Base-by-base conservation (phyloP, 768 basidiomycete genomes). In the Terana coerulea region DNA sequence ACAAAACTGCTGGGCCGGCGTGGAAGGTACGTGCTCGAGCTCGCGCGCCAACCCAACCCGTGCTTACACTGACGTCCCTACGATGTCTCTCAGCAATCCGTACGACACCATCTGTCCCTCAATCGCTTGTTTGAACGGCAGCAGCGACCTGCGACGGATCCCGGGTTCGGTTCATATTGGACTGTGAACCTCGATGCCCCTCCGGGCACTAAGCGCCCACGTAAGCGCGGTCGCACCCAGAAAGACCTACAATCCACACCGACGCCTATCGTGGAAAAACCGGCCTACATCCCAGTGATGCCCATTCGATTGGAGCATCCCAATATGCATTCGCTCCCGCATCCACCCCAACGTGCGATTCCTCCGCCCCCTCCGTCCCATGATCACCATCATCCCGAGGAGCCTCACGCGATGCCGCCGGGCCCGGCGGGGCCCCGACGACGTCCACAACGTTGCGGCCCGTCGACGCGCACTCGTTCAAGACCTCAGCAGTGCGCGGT, bases 111-210 rank as follows among this genome's bases (percentile, higher is more conserved):
- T 67, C 74, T 91, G 31, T 91, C 89, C 10, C 70, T 91, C 45
- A 91, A 91, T 67, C 80, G 87, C 30, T 69, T 91, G 4, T 91
- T 91, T 61, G 89, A 91, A 65, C 78, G 88, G 44, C 86, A 89
- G 59, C 84, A 86, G 17, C 78, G 89, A 44, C 89, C 89, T 7
- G 85, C 86, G 9, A 88, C 88, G 26, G 88, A 91, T 64, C 89
- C 89, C 11, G 89, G 89, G 14, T 89, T 90, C 64, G 89, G 89
- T 19, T 91, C 88, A 10, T 91, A 91, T 63, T 91, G 89, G 89
- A 90, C 88, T 30, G 89, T 91, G n/a, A 91, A 91, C 66, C 74
- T 91, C 19, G 66, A 79, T 42, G 89, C 89, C n/a, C 88, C 88
- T 11, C 88, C 88, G 2, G 89, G 89, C 19, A 91, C 88, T 1